A percentile compares a stretch with the other conserved stretches of the same genome.
phyloP scores from a whole-genome alignment of 352 stramenopile species.

The Globisporangium orthogonon region DNA sequence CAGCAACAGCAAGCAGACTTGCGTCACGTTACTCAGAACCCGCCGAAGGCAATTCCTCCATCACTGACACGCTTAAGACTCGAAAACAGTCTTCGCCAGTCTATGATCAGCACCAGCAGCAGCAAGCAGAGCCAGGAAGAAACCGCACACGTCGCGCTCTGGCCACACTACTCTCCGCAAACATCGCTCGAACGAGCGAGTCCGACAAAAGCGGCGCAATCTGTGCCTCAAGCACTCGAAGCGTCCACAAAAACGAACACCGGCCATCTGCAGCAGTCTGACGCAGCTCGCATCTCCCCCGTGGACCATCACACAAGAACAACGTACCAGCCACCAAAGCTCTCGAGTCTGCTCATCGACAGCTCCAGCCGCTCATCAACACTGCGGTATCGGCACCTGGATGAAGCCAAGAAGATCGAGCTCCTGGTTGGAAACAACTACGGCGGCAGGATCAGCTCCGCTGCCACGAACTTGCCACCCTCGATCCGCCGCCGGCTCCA shows the following conservation, averaged over 20 bases:
- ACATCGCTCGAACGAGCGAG: not conserved
- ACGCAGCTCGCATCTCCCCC: not conserved
- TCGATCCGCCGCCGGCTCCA: slow-evolving; percentile 44
- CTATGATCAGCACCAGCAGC: slow-evolving; percentile 2
- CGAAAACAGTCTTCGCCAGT: slow-evolving; percentile 12
- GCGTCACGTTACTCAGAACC: not conserved
- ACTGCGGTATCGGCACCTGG: slow-evolving; percentile 20
- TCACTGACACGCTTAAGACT: slow-evolving; percentile 8
- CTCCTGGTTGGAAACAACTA: slow-evolving; percentile 55
- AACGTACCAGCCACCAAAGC: slow-evolving; percentile 16
- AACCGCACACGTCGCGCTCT: not conserved
- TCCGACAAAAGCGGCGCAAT: not conserved
- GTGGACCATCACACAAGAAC: not conserved
- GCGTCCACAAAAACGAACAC: too few relatives aligned
- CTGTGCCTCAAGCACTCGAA: not conserved
- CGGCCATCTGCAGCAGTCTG: not conserved
- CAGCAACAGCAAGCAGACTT: not conserved
- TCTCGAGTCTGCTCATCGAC: slow-evolving; percentile 47
- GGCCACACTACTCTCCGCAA: not conserved
- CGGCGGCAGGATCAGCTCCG: slow-evolving; percentile 38
- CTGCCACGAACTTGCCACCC: slow-evolving; percentile 39
- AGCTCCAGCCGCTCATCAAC: slow-evolving; percentile 23
- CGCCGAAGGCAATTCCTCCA: not conserved
- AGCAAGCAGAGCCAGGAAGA: slow-evolving; percentile 10
- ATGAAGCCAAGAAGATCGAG: slow-evolving; percentile 65